A percentile compares a stretch with the other conserved stretches of the same genome.
Conservation (phyloP, 2,329 filamentous ascomycete genomes). For the Verticillium klebahnii region DNA sequence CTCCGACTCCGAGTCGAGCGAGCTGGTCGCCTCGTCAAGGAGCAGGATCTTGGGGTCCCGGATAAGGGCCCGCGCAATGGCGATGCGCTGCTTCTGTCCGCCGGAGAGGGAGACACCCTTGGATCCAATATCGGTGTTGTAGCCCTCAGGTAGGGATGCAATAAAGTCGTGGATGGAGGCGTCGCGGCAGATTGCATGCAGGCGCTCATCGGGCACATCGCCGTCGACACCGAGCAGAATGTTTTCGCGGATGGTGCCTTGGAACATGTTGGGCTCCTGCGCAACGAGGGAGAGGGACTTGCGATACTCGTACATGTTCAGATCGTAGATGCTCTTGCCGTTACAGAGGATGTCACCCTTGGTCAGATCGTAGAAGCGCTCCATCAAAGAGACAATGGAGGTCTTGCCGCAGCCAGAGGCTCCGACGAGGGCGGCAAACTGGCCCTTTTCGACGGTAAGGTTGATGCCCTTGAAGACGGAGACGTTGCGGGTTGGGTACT, state of each 20-base stretch:
- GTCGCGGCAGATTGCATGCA: conserved; percentile 50
- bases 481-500: conserved; percentile 53
- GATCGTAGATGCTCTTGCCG: conserved; percentile 49
- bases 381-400: conserved; percentile 61
- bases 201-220: conserved; percentile 43
- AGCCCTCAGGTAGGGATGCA: conserved; percentile 60
- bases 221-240: conserved; percentile 60
- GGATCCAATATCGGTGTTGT: conserved; percentile 63
- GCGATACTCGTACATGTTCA: conserved; percentile 61
- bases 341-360: conserved; percentile 63
- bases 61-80: conserved; percentile 65
- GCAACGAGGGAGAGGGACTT: conserved; percentile 64
- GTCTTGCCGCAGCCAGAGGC: conserved; percentile 70
- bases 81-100: conserved; percentile 68
- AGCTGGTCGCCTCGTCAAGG: conserved; percentile 69
- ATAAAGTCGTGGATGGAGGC: conserved; percentile 72
- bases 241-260: conserved; percentile 62
- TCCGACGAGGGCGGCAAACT: conserved; percentile 67
- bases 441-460: conserved; percentile 61
- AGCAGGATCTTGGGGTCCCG: conserved; percentile 62
- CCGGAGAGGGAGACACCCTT: conserved; percentile 63
- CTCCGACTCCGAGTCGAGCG: conserved; percentile 60
- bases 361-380: conserved; percentile 66
- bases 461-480: conserved; percentile 57
- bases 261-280: conserved; percentile 70